These are phyloP conservation scores for Heliamphora ciliata DNA, from an alignment of 179 eudicot genomes.

Conservation along the genomic window DNA sequence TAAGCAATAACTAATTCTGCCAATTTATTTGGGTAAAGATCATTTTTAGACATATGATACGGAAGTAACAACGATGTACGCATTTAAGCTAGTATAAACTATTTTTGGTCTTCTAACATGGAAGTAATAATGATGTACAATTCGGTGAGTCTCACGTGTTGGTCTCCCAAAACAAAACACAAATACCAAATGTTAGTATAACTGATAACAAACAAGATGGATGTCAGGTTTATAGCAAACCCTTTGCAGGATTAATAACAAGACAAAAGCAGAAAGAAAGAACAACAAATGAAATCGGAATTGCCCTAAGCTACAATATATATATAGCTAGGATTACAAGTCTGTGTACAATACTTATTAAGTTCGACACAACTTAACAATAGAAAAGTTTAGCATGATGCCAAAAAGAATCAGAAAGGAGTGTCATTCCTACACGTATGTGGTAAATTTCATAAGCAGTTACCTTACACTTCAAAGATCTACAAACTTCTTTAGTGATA, in stretches of 20 bases:
- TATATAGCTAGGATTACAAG: no score
- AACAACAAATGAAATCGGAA: no score
- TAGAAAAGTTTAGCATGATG: conserved; percentile 1
- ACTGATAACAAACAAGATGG: conserved; percentile 4
- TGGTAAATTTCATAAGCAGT: background rate
- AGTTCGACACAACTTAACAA: no score
- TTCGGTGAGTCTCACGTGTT: background rate
- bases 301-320: no score
- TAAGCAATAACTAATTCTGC: background rate
- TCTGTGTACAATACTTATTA: no score
- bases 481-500: background rate
- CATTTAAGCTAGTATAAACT: background rate
- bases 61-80: background rate
- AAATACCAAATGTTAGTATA: background rate
- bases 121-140: background rate
- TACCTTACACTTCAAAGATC: background rate
- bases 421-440: background rate
- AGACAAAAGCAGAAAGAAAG: no score
- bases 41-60: background rate
- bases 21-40: background rate
- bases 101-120: background rate
- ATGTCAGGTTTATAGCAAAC: no score
- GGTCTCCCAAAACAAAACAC: background rate
- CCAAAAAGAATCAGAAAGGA: background rate
- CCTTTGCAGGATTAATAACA: no score